phyloP scores from a whole-genome alignment of 768 basidiomycete genomes.

The Kwoniella sp. region DNA sequence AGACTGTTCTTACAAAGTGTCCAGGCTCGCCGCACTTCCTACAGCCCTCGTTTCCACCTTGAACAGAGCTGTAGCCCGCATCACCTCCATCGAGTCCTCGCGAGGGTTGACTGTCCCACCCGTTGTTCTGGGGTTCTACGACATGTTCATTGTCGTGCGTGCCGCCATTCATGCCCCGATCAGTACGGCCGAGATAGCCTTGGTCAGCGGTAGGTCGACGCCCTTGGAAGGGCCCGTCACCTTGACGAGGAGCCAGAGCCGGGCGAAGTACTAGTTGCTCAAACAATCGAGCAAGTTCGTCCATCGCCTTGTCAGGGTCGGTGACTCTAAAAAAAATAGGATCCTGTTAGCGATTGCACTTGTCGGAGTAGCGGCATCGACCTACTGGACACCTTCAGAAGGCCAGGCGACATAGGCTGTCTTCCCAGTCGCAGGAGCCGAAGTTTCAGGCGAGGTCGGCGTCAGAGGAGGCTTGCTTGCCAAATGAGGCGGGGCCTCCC shows the following conservation, averaged over 20 bases:
- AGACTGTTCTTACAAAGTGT: conserved; percentile 19
- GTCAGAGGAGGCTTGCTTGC: background rate
- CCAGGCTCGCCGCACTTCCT: conserved; percentile 7
- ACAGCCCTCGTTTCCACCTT: conserved; percentile 15
- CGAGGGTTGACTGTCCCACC: conserved; percentile 1
- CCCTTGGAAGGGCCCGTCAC: background rate
- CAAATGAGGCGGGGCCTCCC: background rate
- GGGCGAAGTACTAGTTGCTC: background rate
- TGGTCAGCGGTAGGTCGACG: background rate
- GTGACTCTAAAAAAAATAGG: background rate
- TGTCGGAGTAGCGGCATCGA: no score
- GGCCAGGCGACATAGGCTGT: background rate
- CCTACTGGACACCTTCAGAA: background rate
- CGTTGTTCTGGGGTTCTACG: background rate
- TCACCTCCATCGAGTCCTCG: no score
- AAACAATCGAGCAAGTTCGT: background rate
- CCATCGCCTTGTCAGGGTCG: background rate
- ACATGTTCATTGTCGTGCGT: no score
- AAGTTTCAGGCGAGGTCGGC: background rate
- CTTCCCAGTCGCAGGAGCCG: background rate
- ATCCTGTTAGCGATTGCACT: no score
- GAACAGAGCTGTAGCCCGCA: background rate
- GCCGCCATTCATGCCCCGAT: background rate
- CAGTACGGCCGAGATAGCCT: background rate
- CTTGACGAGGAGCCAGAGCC: background rate